Base-by-base conservation (phyloP, 176 grass and related monocot genomes). In the Poa annua region DNA sequence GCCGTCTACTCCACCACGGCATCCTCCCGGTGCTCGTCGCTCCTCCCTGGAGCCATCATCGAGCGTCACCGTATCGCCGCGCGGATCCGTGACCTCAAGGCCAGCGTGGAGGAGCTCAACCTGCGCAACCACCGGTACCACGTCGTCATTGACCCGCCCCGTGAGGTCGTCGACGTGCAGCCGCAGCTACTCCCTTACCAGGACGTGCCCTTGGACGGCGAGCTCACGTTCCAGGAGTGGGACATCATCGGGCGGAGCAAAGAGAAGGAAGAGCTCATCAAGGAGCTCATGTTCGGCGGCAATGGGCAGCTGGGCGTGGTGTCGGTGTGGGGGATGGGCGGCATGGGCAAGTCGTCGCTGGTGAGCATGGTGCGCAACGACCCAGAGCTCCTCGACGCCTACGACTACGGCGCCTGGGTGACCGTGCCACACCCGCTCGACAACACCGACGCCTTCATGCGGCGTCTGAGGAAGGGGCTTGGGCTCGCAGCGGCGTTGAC, bases 331-430 rank as follows among this genome's bases (percentile, higher is more conserved):
- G 81, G 82, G 13, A 81, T 85, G 69, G 87, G 82, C 41, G 82
- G 77, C 34, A 61, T 85, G 70, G 87, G 82, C 0, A 89, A 85
- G 63, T 85, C 82, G 8, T 76, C 82, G 77, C 61, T 81, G 71
- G 77, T 75, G 68, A 20, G 76, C 4, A 67, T 57, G 57, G 87
- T 77, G 69, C 22, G 66, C 68, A 75, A 85, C 49, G 71, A 79
- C 76, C 39, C 68, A 10, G 64, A 1, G 8, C 70, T 89, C 38
- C 62, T 80, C 8, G 57, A 84, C 26, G 36, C 55, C 3, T 89
- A 85, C 60, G 57, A 85, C 39, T 75, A 38, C 11, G 67, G 7
- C 60, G 87, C 71, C 16, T 89, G 82, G 87, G 78, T 89, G 34
- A 84, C 66, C 26, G 77, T 89, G 68, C 63, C 71, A 11, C 68